Evolutionary conservation across 1,139 yeast genomes (phyloP), one percentile per base, ranked within the genome.

Genomic region (Torulaspora pretoriensis): DNA sequence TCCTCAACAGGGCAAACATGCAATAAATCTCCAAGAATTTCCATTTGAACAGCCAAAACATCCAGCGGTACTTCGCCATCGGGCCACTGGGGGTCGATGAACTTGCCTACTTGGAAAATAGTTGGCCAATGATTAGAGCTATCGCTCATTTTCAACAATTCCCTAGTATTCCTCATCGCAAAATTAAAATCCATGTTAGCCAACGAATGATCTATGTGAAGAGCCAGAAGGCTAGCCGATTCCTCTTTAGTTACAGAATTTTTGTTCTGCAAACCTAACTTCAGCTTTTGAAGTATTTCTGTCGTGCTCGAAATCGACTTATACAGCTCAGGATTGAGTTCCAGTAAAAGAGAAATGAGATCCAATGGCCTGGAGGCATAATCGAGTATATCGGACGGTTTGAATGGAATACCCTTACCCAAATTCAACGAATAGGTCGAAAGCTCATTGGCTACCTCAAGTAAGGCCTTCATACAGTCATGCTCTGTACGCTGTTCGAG

Each of bases 201-300:
- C 23, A 81, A 63, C 0, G 87, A 72, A 44, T 78, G 73, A 54
- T 81, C 85, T 30, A 82, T 74, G 56, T 82, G 80, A 7, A 76
- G 70, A 3, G 77, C 65, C 50, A 73, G 68, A 22, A 80, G 54
- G 42, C 70, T 68, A 10, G 48, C 54, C 9, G 51, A 42, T 19
- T 53, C 56, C 12, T 49, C 47, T 6, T 44, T 43, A 5, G 48
- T 41, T 1, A 30, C 28, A 2, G 27, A 27, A 2, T 12, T n/a
- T 5, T 47, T 42, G 2, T 50, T 12, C 4, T 53, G 40, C n/a
- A 74, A 57, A 9, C 70, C 75, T 1, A 56, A 52, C 4, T 64
- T 57, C 35, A 81, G 60, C 38, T 73, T 72, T 38, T 64, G 64
- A 25, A 76, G 51, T 1, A 81, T 63, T 8, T 64, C 61, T 52